These are phyloP conservation scores for Aspergillus leporis DNA, from an alignment of 495 filamentous ascomycete species.

Conservation along the genomic window DNA sequence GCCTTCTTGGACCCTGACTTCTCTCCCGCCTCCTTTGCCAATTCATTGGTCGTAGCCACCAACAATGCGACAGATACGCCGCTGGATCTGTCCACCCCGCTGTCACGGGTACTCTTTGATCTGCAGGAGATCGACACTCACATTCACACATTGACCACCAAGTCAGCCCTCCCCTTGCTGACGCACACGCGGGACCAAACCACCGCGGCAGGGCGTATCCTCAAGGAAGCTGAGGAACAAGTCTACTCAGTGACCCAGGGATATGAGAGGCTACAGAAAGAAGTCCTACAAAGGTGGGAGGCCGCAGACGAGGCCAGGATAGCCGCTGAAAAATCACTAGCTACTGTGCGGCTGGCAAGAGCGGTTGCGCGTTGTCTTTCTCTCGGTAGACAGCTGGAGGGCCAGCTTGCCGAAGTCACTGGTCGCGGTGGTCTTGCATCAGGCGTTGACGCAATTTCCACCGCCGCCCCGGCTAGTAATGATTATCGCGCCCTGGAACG, in stretches of 20 bases:
- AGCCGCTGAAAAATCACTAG: conserved; percentile 72
- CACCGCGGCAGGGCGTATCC: conserved; percentile 64
- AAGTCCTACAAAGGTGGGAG: conserved; percentile 79
- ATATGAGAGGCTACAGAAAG: conserved; percentile 78
- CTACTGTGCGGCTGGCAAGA: conserved; percentile 74
- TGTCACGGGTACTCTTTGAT: conserved; percentile 94
- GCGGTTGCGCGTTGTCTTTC: conserved; percentile 74
- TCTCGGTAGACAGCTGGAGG: conserved; percentile 83
- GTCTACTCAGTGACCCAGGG: conserved; percentile 76
- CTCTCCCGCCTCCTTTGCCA: conserved; percentile 78
- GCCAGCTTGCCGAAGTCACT: conserved; percentile 67
- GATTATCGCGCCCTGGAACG: conserved; percentile 77
- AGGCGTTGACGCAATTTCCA: conserved; percentile 14
- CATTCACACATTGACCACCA: conserved; percentile 85
- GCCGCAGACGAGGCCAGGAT: conserved; percentile 75
- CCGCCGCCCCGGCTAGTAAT: conserved; percentile 50
- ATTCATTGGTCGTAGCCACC: conserved; percentile 81
- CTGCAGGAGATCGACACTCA: conserved; percentile 96
- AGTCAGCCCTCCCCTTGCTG: conserved; percentile 80
- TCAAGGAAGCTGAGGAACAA: conserved; percentile 72
- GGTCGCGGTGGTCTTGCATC: conserved; percentile 32
- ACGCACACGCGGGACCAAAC: conserved; percentile 72
- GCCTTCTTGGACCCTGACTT: conserved; percentile 85
- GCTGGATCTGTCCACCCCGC: conserved; percentile 88
- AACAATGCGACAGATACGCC: conserved; percentile 90